Percentiles rank a stretch among this genome's conserved stretches.
Conservation (phyloP, 2,329 filamentous ascomycete genomes). For the Aplosporella prunicola region DNA sequence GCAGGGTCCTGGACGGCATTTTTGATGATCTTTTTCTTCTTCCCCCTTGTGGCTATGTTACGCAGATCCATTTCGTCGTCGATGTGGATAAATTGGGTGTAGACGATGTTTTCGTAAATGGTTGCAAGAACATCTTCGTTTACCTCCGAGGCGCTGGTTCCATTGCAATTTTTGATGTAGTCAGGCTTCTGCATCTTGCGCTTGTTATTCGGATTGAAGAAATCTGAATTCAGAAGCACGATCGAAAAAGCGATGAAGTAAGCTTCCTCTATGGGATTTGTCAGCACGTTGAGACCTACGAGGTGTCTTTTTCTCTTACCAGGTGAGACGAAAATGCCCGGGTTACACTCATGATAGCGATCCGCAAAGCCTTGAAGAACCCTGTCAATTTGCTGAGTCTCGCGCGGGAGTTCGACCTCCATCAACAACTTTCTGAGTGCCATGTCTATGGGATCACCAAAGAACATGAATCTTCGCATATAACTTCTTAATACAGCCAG, state of each 20-base stretch:
- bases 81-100: conserved; percentile 96
- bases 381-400: conserved; percentile 95
- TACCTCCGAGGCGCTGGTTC: conserved; percentile 50
- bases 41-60: conserved; percentile 60
- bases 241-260: conserved; percentile 97
- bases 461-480: conserved; percentile 91
- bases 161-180: conserved; percentile 92
- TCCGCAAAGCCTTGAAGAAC: conserved; percentile 92
- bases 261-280: conserved; percentile 68
- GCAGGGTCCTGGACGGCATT: conserved; percentile 54
- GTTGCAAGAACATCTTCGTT: conserved; percentile 87
- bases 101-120: conserved; percentile 97
- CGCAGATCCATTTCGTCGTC: conserved; percentile 82
- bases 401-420: conserved; percentile 91
- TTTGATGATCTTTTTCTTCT: conserved; percentile 43
- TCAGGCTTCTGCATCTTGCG: conserved; percentile 96
- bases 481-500: conserved; percentile 81
- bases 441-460: conserved; percentile 97
- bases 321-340: conserved; percentile 80
- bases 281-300: neutral
- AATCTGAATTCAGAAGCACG: conserved; percentile 90
- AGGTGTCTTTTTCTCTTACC: conserved; percentile 30
- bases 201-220: conserved; percentile 99
- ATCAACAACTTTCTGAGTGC: conserved; percentile 89
- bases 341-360: conserved; percentile 96